phyloP scores from a whole-genome alignment of 225 moss, liverwort and hornwort species.

The Anthoceros angustus region DNA sequence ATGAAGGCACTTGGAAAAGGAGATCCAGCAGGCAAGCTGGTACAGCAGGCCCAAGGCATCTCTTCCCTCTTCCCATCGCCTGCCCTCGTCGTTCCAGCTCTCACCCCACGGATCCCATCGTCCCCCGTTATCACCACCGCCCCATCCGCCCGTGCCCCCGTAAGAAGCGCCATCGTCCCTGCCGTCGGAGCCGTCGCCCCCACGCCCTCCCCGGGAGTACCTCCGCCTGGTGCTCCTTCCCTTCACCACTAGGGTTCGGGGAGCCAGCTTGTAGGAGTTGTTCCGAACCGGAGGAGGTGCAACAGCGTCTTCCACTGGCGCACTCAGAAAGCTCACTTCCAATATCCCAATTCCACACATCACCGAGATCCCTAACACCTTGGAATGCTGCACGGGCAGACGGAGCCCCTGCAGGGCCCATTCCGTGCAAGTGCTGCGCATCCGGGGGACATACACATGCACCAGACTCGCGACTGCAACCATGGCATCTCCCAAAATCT shows the following conservation, averaged over 20 bases:
- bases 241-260: constrained; percentile 25
- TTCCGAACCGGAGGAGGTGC: constrained; percentile 26
- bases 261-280: constrained; percentile 29
- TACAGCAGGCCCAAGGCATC: constrained; percentile 24
- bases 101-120: constrained; percentile 34
- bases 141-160: constrained; percentile 36
- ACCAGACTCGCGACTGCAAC: constrained; percentile 12
- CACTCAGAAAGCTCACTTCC: constrained; percentile 19
- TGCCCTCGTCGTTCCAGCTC: constrained; percentile 26
- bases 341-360: constrained; percentile 13
- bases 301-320: constrained; percentile 29
- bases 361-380: constrained; percentile 21
- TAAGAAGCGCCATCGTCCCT: constrained; percentile 9
- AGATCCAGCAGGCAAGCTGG: constrained; percentile 37
- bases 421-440: neutral
- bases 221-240: constrained; percentile 20
- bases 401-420: neutral
- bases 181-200: constrained; percentile 18
- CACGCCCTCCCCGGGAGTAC: constrained; percentile 10
- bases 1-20: constrained; percentile 31
- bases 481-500: neutral
- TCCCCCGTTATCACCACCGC: constrained; percentile 26
- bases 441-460: constrained; percentile 12
- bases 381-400: constrained; percentile 12
- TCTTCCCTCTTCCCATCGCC: constrained; percentile 21